phyloP scores from a whole-genome alignment of 805 yeast species.

The Pichia nanzhaoensis region DNA sequence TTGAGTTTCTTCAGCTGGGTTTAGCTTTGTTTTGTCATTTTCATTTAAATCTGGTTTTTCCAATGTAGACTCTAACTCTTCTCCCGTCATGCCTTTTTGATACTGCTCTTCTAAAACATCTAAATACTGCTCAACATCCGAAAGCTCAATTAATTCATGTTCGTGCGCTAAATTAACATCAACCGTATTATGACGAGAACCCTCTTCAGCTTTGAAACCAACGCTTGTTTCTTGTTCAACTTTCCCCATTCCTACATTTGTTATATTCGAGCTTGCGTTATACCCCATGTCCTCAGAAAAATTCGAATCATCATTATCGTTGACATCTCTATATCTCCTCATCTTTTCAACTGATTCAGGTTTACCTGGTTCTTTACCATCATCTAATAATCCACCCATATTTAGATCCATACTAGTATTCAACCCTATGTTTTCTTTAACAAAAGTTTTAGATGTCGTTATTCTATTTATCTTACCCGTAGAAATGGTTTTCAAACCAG shows the following conservation, averaged over 20 bases:
- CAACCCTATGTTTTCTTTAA: neutral
- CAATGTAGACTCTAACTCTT: neutral
- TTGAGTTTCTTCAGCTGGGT: neutral
- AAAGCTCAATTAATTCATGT: neutral
- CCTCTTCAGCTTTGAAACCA: neutral
- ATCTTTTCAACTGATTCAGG: too few species aligned
- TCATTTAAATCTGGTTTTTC: neutral
- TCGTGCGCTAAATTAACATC: neutral
- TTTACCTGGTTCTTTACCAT: neutral
- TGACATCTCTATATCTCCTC: too few species aligned
- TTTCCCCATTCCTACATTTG: neutral
- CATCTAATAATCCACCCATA: slow-evolving; percentile 5
- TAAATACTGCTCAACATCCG: neutral
- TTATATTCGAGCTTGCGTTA: neutral
- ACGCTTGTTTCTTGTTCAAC: neutral
- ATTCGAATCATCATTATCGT: too few species aligned
- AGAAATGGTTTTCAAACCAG: neutral
- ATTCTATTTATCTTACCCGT: slow-evolving; percentile 3
- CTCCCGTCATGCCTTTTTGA: neutral
- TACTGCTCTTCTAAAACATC: neutral
- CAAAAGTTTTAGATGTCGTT: neutral
- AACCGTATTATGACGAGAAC: neutral
- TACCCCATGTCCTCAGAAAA: neutral
- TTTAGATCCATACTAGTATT: neutral
- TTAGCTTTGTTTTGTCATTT: neutral